Evolutionary conservation across 2,329 filamentous ascomycete species (phyloP).

Genomic region (Neoarthrinium moseri): DNA sequence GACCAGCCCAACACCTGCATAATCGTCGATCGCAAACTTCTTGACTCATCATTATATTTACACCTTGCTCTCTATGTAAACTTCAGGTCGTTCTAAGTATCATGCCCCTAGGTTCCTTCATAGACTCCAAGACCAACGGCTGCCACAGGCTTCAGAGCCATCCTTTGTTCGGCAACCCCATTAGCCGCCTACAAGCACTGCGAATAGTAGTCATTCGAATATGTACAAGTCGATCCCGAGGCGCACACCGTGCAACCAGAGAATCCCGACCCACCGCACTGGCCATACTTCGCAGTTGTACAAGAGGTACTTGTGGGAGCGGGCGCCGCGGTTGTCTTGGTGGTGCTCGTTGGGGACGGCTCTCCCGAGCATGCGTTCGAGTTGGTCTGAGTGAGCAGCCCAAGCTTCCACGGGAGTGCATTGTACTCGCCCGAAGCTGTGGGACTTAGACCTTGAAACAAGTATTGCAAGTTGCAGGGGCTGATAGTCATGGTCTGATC

Average conservation of each 20-base stretch:
- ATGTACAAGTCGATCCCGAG: not conserved
- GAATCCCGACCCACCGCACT: not conserved
- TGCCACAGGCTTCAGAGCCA: too few species aligned
- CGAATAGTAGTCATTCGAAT: not conserved
- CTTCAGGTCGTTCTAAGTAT: too few species aligned
- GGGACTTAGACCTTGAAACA: slow-evolving; percentile 38
- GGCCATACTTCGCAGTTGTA: not conserved
- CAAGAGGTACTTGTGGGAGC: not conserved
- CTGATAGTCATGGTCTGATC: slow-evolving; percentile 35
- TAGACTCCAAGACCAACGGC: too few species aligned
- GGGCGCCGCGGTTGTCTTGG: not conserved
- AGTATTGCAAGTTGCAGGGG: slow-evolving; percentile 29
- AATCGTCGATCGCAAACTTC: too few species aligned
- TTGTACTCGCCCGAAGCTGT: slow-evolving; percentile 30
- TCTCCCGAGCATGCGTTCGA: too few species aligned
- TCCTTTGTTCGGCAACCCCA: too few species aligned
- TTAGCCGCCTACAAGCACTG: slow-evolving; percentile 1
- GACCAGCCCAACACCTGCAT: too few species aligned
- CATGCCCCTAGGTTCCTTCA: too few species aligned
- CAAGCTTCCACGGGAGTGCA: slow-evolving; percentile 34
- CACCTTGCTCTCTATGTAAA: too few species aligned
- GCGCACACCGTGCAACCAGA: not conserved
- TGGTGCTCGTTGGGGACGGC: not conserved
- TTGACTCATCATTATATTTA: too few species aligned
- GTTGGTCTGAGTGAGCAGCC: slow-evolving; percentile 20